These are phyloP conservation scores for Naegleria lovaniensis DNA, from an alignment of 208 protist genomes.

Conservation along the genomic window DNA sequence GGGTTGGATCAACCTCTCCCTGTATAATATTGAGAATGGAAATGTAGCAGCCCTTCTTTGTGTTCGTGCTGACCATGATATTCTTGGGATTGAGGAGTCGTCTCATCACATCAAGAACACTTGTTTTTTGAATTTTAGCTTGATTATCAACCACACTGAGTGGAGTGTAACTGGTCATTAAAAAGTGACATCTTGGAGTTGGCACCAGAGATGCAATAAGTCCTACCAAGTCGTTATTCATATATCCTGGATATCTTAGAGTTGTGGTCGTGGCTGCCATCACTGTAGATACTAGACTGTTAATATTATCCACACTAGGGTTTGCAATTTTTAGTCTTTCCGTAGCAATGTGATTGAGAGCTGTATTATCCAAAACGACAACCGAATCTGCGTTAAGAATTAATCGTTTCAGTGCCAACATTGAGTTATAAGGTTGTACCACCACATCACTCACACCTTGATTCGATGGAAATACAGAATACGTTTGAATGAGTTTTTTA, in stretches of 20 bases:
- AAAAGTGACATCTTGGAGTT: slow-evolving; percentile 97
- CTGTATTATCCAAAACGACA: slow-evolving; percentile 98
- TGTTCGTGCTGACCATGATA: slow-evolving; percentile 87
- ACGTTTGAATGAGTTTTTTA: slow-evolving; percentile 98
- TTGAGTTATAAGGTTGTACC: slow-evolving; percentile 99
- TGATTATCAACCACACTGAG: slow-evolving; percentile 80
- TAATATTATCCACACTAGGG: slow-evolving; percentile 88
- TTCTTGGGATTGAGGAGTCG: slow-evolving; percentile 98
- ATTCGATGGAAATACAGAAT: slow-evolving; percentile 93
- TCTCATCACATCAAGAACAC: slow-evolving; percentile 98
- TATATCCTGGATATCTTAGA: slow-evolving; percentile 96
- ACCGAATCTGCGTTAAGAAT: slow-evolving; percentile 91
- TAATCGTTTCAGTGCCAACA: slow-evolving; percentile 97
- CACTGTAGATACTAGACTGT: slow-evolving; percentile 94
- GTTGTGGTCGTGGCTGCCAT: slow-evolving; percentile 98
- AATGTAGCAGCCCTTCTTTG: slow-evolving; percentile 93
- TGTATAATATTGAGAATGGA: slow-evolving; percentile 99
- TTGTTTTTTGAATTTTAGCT: slow-evolving; percentile 93
- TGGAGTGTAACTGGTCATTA: slow-evolving; percentile 98
- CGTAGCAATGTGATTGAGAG: slow-evolving; percentile 92
- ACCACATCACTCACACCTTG: slow-evolving; percentile 85
- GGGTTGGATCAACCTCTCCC: slow-evolving; percentile 95
- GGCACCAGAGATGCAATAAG: slow-evolving; percentile 97
- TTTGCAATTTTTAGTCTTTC: slow-evolving; percentile 89
- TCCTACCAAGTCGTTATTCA: slow-evolving; percentile 94